Conservation (phyloP, 768 basidiomycete genomes). For the Pilatotrama ljubarskyi region DNA sequence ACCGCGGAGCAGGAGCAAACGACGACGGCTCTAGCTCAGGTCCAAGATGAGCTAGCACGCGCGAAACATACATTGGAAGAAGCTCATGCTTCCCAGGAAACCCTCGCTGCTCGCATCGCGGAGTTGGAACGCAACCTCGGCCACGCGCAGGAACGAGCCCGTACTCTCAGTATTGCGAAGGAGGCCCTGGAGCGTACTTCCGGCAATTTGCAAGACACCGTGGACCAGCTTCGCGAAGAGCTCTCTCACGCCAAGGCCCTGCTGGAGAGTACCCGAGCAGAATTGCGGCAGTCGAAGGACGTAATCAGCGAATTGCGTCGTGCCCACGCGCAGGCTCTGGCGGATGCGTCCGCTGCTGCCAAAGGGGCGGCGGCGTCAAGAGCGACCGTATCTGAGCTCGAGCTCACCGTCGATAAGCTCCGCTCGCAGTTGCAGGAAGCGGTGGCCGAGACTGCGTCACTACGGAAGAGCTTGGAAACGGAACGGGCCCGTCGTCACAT, state of each 20-base stretch:
- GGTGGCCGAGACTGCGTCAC: neutral
- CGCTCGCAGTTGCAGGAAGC: slow-evolving; percentile 4
- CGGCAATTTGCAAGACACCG: slow-evolving; percentile 8
- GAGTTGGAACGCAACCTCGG: slow-evolving; percentile 11
- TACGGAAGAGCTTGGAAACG: slow-evolving; percentile 6
- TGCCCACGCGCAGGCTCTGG: neutral
- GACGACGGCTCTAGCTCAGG: neutral
- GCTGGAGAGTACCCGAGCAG: neutral
- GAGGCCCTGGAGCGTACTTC: slow-evolving; percentile 3
- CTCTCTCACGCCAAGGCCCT: slow-evolving; percentile 12
- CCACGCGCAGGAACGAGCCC: neutral
- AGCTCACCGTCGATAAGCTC: slow-evolving; percentile 7
- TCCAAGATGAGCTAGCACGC: slow-evolving; percentile 2
- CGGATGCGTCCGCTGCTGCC: neutral
- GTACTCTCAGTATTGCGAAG: slow-evolving; percentile 9
- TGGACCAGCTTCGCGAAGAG: slow-evolving; percentile 4
- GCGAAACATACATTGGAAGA: neutral
- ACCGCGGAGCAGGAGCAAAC: neutral
- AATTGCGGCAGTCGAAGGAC: neutral
- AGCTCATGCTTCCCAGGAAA: neutral
- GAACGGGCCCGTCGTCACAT: slow-evolving; percentile 3
- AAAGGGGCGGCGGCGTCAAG: neutral
- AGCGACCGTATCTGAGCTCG: slow-evolving; percentile 9
- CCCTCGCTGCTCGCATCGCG: slow-evolving; percentile 2
- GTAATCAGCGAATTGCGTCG: slow-evolving; percentile 1